Conservation (phyloP, 768 basidiomycete genomes). For the Suillus plorans region DNA sequence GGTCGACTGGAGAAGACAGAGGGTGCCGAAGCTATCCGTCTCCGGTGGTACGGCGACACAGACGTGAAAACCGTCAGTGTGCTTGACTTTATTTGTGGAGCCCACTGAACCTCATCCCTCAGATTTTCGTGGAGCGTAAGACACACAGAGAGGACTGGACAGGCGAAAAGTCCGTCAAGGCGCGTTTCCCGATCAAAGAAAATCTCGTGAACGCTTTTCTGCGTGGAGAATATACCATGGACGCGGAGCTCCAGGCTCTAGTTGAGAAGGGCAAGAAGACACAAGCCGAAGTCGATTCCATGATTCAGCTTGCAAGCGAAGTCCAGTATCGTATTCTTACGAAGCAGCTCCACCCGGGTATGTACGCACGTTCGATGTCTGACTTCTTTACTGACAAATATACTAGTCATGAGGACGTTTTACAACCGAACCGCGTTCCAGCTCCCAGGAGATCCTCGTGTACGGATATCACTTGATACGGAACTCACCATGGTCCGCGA, state of each 20-base stretch:
- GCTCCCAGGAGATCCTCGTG: conserved; percentile 80
- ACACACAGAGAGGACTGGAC: conserved; percentile 99
- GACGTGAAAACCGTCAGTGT: conserved; percentile 69
- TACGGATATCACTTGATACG: conserved; percentile 97
- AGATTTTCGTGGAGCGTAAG: conserved; percentile 89
- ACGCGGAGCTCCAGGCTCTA: conserved; percentile 81
- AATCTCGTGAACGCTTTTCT: conserved; percentile 90
- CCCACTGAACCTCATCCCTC: conserved; percentile 30
- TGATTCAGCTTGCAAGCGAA: conserved; percentile 97
- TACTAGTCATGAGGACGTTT: conserved; percentile 89
- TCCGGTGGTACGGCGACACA: conserved; percentile 96
- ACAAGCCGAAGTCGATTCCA: conserved; percentile 81
- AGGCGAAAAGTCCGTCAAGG: conserved; percentile 97
- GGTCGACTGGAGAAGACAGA: conserved; percentile 98
- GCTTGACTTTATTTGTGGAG: neutral
- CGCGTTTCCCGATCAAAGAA: conserved; percentile 94
- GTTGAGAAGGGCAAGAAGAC: conserved; percentile 86
- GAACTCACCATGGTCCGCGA: conserved; percentile 93
- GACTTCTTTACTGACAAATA: conserved; percentile 4
- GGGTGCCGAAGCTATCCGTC: conserved; percentile 93
- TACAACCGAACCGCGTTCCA: conserved; percentile 99
- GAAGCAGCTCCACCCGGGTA: conserved; percentile 80
- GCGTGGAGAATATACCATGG: conserved; percentile 88
- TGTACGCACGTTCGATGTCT: conserved; percentile 19
- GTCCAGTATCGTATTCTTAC: conserved; percentile 90